Evolutionary conservation across 768 basidiomycete genomes (phyloP).

Genomic region (Amanita fuliginea): DNA sequence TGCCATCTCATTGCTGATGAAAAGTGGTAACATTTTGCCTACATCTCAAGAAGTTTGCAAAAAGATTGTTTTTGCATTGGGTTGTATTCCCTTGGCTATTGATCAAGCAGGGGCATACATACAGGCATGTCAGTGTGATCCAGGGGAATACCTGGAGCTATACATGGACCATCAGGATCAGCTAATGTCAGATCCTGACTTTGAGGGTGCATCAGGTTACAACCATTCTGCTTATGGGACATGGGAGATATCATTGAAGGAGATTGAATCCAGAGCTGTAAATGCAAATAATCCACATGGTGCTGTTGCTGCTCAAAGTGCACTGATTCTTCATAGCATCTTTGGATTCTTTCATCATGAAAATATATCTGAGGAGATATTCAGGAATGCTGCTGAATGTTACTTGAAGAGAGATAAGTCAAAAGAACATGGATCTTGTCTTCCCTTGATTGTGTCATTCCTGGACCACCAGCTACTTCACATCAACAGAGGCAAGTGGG

Average conservation of each 20-base stretch:
- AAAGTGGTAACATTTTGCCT: conserved; percentile 5
- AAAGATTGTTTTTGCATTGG: conserved; percentile 6
- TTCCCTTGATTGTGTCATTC: not conserved
- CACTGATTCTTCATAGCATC: conserved; percentile 10
- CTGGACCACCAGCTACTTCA: not conserved
- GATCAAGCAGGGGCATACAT: conserved; percentile 13
- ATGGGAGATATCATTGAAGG: conserved; percentile 12
- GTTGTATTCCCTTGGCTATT: conserved; percentile 7
- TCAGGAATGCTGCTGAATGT: conserved; percentile 8
- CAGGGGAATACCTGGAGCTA: conserved; percentile 8
- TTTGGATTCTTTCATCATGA: conserved; percentile 13
- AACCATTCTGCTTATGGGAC: conserved; percentile 10
- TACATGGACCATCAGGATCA: conserved; percentile 3
- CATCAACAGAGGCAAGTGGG: conserved; percentile 4
- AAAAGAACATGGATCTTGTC: not conserved
- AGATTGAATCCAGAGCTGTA: conserved; percentile 8
- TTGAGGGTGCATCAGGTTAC: conserved; percentile 10
- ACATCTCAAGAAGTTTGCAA: not conserved
- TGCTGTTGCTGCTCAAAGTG: conserved; percentile 7
- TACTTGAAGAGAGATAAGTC: not conserved
- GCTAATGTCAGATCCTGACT: conserved; percentile 6
- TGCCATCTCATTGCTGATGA: conserved; percentile 9
- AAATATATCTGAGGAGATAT: conserved; percentile 9
- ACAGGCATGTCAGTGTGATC: conserved; percentile 7
- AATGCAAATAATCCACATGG: not conserved